Evolutionary conservation across 306 rosid species (phyloP).

Genomic region (Dalbergia oliveri): DNA sequence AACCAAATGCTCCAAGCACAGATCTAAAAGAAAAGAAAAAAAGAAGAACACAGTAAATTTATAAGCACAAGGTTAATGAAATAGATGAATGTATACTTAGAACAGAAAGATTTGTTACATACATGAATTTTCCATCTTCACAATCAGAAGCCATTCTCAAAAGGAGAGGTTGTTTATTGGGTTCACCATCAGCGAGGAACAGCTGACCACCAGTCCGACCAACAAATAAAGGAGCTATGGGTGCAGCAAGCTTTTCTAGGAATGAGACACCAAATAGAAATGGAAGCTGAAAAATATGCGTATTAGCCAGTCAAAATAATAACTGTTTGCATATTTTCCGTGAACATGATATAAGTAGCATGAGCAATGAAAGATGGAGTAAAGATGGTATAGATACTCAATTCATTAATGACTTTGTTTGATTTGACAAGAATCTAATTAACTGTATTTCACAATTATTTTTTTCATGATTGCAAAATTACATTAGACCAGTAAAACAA

Average conservation of each 20-base stretch:
- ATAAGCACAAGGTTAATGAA: conserved; percentile 42
- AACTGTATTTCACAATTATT: neutral
- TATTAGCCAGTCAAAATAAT: conserved; percentile 32
- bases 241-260: conserved; percentile 85
- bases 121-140: conserved; percentile 88
- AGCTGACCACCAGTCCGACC: conserved; percentile 93
- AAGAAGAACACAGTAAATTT: conserved; percentile 17
- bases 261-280: conserved; percentile 83
- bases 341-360: neutral
- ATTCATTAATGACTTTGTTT: too few species aligned
- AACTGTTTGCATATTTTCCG: conserved; percentile 2
- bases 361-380: neutral
- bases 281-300: conserved; percentile 77
- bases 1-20: conserved; percentile 79
- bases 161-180: conserved; percentile 89
- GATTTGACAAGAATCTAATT: neutral
- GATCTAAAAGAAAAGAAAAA: conserved; percentile 72
- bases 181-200: conserved; percentile 91
- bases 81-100: neutral
- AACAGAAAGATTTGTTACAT: conserved; percentile 49
- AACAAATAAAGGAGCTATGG: conserved; percentile 82
- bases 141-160: conserved; percentile 92
- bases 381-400: too few species aligned
- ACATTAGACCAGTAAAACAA: neutral
- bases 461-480: neutral